Evolutionary conservation across 495 filamentous ascomycete genomes (phyloP), one percentile per base, ranked within the genome.

Genomic region (Penicillium coffeae): DNA sequence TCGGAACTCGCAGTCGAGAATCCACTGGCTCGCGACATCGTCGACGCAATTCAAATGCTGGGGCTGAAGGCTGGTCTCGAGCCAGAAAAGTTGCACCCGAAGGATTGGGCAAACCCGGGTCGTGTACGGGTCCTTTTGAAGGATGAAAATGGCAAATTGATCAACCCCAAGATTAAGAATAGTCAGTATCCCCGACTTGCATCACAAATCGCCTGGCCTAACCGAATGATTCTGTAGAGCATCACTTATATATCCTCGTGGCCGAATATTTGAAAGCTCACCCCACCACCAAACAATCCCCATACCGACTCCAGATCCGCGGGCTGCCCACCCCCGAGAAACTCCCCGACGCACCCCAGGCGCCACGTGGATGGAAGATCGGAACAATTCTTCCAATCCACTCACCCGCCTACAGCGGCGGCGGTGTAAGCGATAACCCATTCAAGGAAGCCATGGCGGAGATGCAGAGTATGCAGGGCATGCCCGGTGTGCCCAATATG

Each of bases 401-500:
- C 55, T 88, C 83, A 18, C 83, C 92, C 0, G 93, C 90, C 10
- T 76, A 97, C 67, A 94, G 85, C 42, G 93, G 93, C 2, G 92
- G 94, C 18, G 93, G 93, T 18, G 90, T 98, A 7, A 94, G 86
- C 51, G 93, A 98, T 63, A 95, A 98, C 56, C 87, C 95, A 20
- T 82, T 98, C 55, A 91, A 93, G 75, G 91, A 98, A 51, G 95
- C 96, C 74, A 96, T 98, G 92, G 82, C 80, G 36, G 90, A 94
- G 73, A 94, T 96, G 90, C 76, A 81, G 59, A 75, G 70, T 48
- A 72, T 76, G 63, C 54, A 67, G 46, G 83, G 84, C 12, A 76
- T 76, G 58, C 75, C 73, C 14, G 77, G 70, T 1, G 76, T 73
- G 40, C 72, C 70, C 0, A 69, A 70, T 37, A 69, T 73, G 51